phyloP scores from a whole-genome alignment of 345 rosid species.

The Arabis alpina region DNA sequence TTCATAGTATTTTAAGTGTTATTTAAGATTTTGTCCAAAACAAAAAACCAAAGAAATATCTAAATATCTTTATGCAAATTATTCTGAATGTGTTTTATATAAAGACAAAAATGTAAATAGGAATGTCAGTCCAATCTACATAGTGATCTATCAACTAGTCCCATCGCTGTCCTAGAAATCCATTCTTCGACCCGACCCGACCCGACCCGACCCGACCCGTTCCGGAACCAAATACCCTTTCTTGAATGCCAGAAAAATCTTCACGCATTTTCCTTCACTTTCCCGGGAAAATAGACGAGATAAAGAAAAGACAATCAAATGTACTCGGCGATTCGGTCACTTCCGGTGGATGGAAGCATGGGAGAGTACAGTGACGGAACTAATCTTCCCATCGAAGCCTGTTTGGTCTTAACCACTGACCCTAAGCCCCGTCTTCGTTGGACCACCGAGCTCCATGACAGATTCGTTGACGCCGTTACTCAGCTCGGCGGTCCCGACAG shows the following conservation, averaged over 20 bases:
- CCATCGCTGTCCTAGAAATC: not conserved
- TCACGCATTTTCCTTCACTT: slow-evolving; percentile 27
- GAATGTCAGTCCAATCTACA: too few species aligned
- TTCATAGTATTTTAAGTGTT: too few species aligned
- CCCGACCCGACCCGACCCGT: not conserved
- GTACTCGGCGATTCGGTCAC: slow-evolving; percentile 78
- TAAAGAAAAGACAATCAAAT: not conserved
- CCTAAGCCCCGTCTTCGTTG: slow-evolving; percentile 98
- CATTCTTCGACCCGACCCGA: not conserved
- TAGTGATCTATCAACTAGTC: not conserved
- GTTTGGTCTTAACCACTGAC: slow-evolving; percentile 87
- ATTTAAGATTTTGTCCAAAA: too few species aligned
- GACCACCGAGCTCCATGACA: slow-evolving; percentile 94
- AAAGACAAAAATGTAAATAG: too few species aligned
- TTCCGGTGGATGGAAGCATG: slow-evolving; percentile 65
- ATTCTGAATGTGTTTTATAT: too few species aligned
- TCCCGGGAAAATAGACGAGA: slow-evolving; percentile 28
- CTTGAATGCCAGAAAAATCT: not conserved
- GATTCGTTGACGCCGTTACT: slow-evolving; percentile 89
- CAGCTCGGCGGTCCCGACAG: slow-evolving; percentile 99
- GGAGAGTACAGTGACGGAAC: slow-evolving; percentile 63
- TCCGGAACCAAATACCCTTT: not conserved
- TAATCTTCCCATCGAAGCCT: slow-evolving; percentile 69
- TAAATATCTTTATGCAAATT: too few species aligned
- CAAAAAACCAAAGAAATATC: too few species aligned